These are phyloP conservation scores for Ceriops tagal DNA, from an alignment of 345 rosid genomes.

Conservation along the genomic window DNA sequence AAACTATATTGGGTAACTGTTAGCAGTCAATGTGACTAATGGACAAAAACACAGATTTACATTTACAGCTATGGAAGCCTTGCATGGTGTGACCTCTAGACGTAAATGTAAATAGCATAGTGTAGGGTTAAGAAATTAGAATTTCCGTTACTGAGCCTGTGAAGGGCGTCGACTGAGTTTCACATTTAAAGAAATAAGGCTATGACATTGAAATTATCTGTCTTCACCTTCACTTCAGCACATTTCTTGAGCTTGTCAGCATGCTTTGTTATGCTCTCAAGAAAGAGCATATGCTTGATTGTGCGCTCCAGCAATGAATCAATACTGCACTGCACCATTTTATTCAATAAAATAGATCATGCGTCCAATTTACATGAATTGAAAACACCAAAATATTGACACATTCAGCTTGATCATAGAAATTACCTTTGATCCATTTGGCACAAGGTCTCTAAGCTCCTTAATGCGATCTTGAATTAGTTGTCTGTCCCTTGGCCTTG, in stretches of 20 bases:
- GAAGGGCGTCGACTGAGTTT: slow-evolving; percentile 6
- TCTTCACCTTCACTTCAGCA: slow-evolving; percentile 57
- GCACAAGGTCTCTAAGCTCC: slow-evolving; percentile 95
- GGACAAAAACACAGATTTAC: background rate
- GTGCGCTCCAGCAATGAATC: slow-evolving; percentile 95
- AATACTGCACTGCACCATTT: slow-evolving; percentile 81
- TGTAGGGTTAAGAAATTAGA: slow-evolving; percentile 7
- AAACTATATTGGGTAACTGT: background rate
- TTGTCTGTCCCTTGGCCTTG: slow-evolving; percentile 97
- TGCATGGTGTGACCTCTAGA: background rate
- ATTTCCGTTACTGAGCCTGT: background rate
- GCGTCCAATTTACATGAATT: slow-evolving; percentile 1
- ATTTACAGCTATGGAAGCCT: background rate
- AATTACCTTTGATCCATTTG: slow-evolving; percentile 90
- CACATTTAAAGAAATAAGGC: slow-evolving; percentile 6
- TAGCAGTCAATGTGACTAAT: no score
- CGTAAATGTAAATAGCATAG: background rate
- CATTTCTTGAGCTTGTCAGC: slow-evolving; percentile 83
- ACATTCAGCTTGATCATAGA: slow-evolving; percentile 13
- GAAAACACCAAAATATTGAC: slow-evolving; percentile 1
- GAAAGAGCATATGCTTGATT: slow-evolving; percentile 84
- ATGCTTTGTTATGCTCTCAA: slow-evolving; percentile 79
- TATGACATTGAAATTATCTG: background rate
- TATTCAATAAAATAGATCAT: slow-evolving; percentile 26
- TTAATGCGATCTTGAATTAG: slow-evolving; percentile 94